A percentile compares a stretch with the other conserved stretches of the same genome.
Conservation (phyloP, 805 yeast species). For the Hanseniaspora thailandica region DNA sequence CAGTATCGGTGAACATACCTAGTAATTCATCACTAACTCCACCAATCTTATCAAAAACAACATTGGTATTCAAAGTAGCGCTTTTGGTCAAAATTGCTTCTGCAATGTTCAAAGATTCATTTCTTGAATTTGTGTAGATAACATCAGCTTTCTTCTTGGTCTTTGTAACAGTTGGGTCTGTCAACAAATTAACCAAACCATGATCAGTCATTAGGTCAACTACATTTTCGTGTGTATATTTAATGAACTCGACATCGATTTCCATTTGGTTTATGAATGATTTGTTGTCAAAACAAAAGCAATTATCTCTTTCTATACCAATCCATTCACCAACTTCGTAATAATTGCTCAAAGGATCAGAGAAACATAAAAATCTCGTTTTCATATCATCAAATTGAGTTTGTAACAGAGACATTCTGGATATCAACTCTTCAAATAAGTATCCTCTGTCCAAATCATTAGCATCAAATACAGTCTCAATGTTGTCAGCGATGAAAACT, state of each 20-base stretch:
- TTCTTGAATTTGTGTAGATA: slow-evolving; percentile 32
- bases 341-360: slow-evolving; percentile 60
- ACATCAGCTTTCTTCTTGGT: slow-evolving; percentile 41
- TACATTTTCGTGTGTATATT: slow-evolving; percentile 27
- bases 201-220: background rate
- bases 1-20: slow-evolving; percentile 36
- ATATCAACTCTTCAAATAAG: slow-evolving; percentile 54
- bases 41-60: slow-evolving; percentile 32
- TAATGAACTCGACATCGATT: slow-evolving; percentile 44
- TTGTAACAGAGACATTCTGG: slow-evolving; percentile 61
- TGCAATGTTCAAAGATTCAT: slow-evolving; percentile 19
- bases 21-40: slow-evolving; percentile 34
- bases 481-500: slow-evolving; percentile 59
- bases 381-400: slow-evolving; percentile 45
- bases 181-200: slow-evolving; percentile 28
- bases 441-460: slow-evolving; percentile 49
- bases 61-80: slow-evolving; percentile 31
- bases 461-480: slow-evolving; percentile 38
- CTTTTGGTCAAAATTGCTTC: slow-evolving; percentile 32
- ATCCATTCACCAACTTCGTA: slow-evolving; percentile 79
- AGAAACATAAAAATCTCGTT: slow-evolving; percentile 56
- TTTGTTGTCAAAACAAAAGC: slow-evolving; percentile 47
- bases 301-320: slow-evolving; percentile 49
- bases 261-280: slow-evolving; percentile 46
- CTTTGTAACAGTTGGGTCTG: slow-evolving; percentile 38